phyloP scores from a whole-genome alignment of 371 early-diverging fungal genomes.

The Lichtheimia hyalospora region DNA sequence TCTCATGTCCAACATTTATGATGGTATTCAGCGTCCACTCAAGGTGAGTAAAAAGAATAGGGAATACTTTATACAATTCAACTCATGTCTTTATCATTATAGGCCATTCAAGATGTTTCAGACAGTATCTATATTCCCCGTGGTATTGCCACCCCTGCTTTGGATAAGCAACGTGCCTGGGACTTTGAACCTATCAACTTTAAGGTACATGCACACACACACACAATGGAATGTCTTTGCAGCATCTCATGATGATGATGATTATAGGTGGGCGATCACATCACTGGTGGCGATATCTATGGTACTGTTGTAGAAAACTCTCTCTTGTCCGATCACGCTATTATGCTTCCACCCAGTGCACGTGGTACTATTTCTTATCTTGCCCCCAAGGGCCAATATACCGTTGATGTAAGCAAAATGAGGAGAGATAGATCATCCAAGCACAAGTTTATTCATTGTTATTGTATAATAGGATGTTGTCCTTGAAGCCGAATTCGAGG shows the following conservation, averaged over 20 bases:
- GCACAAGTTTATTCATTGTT: not conserved
- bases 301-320: conserved; percentile 98
- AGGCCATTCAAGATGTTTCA: conserved; percentile 92
- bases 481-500: conserved; percentile 94
- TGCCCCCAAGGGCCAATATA: conserved; percentile 95
- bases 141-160: conserved; percentile 96
- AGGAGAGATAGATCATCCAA: not conserved
- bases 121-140: conserved; percentile 99
- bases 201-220: conserved; percentile 56
- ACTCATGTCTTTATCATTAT: conserved; percentile 5
- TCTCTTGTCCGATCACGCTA: conserved; percentile 88
- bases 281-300: conserved; percentile 98
- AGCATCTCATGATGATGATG: not conserved
- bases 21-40: conserved; percentile 99
- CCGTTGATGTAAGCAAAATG: conserved; percentile 59
- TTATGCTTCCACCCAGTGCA: conserved; percentile 95
- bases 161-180: conserved; percentile 93
- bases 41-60: conserved; percentile 51
- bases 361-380: conserved; percentile 97
- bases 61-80: not conserved
- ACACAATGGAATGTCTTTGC: not conserved
- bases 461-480: conserved; percentile 73
- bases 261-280: conserved; percentile 95
- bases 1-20: conserved; percentile 98
- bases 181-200: conserved; percentile 94